A percentile compares a stretch with the other conserved stretches of the same genome.
Evolutionary conservation across 805 yeast species (phyloP).

Genomic region (Scheffersomyces coipomensis): DNA sequence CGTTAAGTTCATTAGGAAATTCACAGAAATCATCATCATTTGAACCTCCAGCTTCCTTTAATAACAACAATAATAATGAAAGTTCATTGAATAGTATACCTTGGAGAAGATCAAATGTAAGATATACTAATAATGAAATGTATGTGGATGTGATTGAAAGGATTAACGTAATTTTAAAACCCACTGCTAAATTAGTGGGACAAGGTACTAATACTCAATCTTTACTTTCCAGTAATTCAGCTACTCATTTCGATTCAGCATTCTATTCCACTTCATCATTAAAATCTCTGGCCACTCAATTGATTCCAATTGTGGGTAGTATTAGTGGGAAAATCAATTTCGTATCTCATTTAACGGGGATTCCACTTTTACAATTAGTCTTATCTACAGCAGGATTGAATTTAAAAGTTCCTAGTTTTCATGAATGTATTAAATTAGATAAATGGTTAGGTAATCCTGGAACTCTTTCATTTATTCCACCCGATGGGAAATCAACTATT

Average conservation of each 20-base stretch:
- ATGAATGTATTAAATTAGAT: conserved; percentile 60
- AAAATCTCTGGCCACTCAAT: conserved; percentile 5
- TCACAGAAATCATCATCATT: not conserved
- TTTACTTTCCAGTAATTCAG: conserved; percentile 16
- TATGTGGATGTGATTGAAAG: conserved; percentile 79
- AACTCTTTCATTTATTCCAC: conserved; percentile 71
- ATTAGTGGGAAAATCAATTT: conserved; percentile 66
- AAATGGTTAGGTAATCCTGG: conserved; percentile 51
- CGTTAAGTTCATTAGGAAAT: not conserved
- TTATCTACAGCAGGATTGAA: conserved; percentile 46
- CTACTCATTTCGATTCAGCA: conserved; percentile 28
- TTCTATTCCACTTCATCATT: conserved; percentile 20
- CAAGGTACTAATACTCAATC: conserved; percentile 1
- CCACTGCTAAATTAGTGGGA: conserved; percentile 15
- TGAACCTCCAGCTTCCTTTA: not conserved
- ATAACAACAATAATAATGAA: conserved; percentile 1
- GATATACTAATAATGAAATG: conserved; percentile 77
- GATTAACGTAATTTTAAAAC: conserved; percentile 51
- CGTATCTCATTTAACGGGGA: conserved; percentile 70
- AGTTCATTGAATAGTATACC: conserved; percentile 40
- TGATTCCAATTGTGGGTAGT: conserved; percentile 47
- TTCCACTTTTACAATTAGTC: conserved; percentile 65
- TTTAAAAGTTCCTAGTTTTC: conserved; percentile 63
- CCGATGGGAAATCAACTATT: conserved; percentile 73
- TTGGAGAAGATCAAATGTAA: conserved; percentile 77